Conservation (phyloP, 73 alveolate genomes). For the Paramecium caudatum region DNA sequence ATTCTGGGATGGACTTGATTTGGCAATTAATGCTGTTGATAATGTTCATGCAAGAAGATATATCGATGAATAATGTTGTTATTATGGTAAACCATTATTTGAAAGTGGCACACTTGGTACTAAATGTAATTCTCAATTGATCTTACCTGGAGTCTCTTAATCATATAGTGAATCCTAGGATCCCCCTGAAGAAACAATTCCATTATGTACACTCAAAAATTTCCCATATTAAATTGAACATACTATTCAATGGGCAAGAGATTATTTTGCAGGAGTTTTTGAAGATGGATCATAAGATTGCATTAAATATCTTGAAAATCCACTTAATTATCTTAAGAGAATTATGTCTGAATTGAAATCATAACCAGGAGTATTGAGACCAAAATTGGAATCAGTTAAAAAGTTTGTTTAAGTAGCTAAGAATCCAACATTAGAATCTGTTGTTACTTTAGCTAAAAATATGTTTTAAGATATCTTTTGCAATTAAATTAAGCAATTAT, state of each 20-base stretch:
- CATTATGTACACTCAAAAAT: slow-evolving; percentile 98
- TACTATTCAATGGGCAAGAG: slow-evolving; percentile 99
- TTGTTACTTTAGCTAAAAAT: slow-evolving; percentile 84
- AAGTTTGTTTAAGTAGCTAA: slow-evolving; percentile 81
- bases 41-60: slow-evolving; percentile 98
- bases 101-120: slow-evolving; percentile 99
- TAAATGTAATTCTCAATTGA: slow-evolving; percentile 93
- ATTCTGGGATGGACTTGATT: slow-evolving; percentile 97
- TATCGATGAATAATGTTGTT: slow-evolving; percentile 97
- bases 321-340: slow-evolving; percentile 79
- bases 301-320: slow-evolving; percentile 87
- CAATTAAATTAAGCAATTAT: slow-evolving; percentile 89
- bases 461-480: slow-evolving; percentile 85
- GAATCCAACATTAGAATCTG: slow-evolving; percentile 77
- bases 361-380: slow-evolving; percentile 83
- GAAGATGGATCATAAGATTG: slow-evolving; percentile 96
- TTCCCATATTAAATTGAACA: slow-evolving; percentile 99
- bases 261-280: slow-evolving; percentile 94
- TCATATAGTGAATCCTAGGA: slow-evolving; percentile 96
- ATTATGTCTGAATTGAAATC: slow-evolving; percentile 80
- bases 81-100: slow-evolving; percentile 96
- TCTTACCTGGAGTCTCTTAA: slow-evolving; percentile 92
- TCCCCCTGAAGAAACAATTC: slow-evolving; percentile 99
- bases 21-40: slow-evolving; percentile 98
- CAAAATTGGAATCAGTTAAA: slow-evolving; percentile 87